Evolutionary conservation across 768 basidiomycete species (phyloP), one percentile per base, ranked within the genome.

Genomic region (Tephrocybe rancida): DNA sequence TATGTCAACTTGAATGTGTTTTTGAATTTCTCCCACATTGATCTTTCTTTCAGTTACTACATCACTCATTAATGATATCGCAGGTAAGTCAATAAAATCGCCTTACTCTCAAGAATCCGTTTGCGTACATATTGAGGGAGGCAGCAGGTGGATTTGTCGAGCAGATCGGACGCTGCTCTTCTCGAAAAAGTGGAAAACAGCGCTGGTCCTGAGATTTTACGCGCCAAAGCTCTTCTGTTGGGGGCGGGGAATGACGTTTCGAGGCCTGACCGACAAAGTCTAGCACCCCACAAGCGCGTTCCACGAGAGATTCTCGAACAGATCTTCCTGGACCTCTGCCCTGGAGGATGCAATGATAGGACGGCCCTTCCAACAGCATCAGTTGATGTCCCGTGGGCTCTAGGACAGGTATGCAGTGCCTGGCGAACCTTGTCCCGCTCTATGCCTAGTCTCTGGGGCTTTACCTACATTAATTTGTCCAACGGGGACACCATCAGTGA

Each of bases 391-490:
- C 19, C 48, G 5, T 50, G 37, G 37, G 26, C 22, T 13, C 18
- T 49, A 41, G 48, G 48, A 6, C 48, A 49, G 16, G 48, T 50
- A 42, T 41, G 29, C 21, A 14, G 27, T 21, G 6, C 48, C 38
- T 50, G 48, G 48, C 38, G 48, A 26, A 18, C 7, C 16, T 11
- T 50, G 19, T 50, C 48, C 14, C 48, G 48, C 18, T 50, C 48
- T 3, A 39, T 50, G 26, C 19, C 29, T 11, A 38, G 30, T 3
- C n/a, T 50, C 26, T 50, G 48, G 48, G 29, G 27, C 39, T 22
- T 29, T 13, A 29, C 6, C 43, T 10, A 38, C 25, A 52, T 14
- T 19, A 10, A 10, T 35, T 13, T 44, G 9, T 18, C n/a, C 7
- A 32, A 32, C 13, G 30, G 37, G 9, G 37, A 38, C n/a, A 16